Conservation (phyloP, 805 yeast species). For the Saturnispora serradocipensis region DNA sequence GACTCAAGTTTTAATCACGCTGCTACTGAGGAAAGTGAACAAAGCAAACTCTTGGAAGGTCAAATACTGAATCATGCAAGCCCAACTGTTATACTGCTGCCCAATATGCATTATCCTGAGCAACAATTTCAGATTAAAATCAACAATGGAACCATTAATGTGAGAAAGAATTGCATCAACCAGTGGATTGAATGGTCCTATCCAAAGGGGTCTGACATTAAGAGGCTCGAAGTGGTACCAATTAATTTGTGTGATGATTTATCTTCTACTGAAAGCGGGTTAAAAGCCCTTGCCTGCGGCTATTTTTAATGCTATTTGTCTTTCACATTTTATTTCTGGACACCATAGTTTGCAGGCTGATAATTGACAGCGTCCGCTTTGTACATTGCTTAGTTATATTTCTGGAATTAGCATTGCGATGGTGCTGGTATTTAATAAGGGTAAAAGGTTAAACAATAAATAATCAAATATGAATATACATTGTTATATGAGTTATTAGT, state of each 20-base stretch:
- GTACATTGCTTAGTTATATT: constrained; percentile 14
- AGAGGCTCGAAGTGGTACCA: background rate
- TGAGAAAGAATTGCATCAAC: constrained; percentile 39
- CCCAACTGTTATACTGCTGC: constrained; percentile 61
- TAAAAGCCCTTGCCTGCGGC: constrained; percentile 31
- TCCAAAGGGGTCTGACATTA: background rate
- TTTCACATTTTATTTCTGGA: background rate
- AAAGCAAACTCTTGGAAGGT: background rate
- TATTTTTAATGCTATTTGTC: constrained; percentile 12
- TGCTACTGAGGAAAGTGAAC: background rate
- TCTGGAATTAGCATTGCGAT: constrained; percentile 7
- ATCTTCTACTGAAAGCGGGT: constrained; percentile 11
- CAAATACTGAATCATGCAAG: background rate
- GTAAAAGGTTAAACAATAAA: constrained; percentile 1
- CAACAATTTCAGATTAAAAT: constrained; percentile 41
- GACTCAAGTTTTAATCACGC: background rate
- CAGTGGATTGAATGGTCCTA: constrained; percentile 61
- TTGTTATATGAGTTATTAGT: background rate
- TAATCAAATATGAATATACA: background rate
- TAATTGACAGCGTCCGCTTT: constrained; percentile 2
- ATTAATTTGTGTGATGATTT: background rate
- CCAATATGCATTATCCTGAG: constrained; percentile 58
- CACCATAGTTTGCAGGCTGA: constrained; percentile 24
- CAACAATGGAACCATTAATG: constrained; percentile 41
- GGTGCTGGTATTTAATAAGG: constrained; percentile 1